Percentiles rank a stretch among this genome's conserved stretches.
Evolutionary conservation across 1,284 basidiomycete genomes (phyloP).

Genomic region (Sphagnurus paluster): DNA sequence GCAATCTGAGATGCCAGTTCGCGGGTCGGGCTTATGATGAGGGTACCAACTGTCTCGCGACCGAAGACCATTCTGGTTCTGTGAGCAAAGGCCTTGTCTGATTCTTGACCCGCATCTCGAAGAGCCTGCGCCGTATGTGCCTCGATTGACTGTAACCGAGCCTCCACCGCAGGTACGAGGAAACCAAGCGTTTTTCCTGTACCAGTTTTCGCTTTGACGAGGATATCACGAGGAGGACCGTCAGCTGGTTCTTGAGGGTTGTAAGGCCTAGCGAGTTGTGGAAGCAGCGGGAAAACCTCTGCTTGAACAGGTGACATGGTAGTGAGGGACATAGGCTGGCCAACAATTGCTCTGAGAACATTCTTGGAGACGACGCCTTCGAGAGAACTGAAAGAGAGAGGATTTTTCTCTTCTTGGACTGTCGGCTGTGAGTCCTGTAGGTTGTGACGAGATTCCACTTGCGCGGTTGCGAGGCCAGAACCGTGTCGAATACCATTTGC

Average conservation of each 20-base stretch:
- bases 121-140: conserved; percentile 39
- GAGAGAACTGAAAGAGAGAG: conserved; percentile 32
- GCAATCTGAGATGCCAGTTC: conserved; percentile 96
- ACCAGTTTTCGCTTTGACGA: conserved; percentile 90
- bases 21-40: conserved; percentile 92
- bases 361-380: conserved; percentile 29
- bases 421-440: not conserved
- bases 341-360: conserved; percentile 66
- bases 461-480: conserved; percentile 17
- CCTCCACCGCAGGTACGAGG: conserved; percentile 86
- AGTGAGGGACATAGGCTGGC: conserved; percentile 69
- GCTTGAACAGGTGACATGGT: conserved; percentile 88
- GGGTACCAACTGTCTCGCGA: conserved; percentile 61
- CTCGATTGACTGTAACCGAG: conserved; percentile 57
- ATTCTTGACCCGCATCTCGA: conserved; percentile 37
- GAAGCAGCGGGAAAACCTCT: conserved; percentile 72
- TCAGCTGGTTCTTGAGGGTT: conserved; percentile 29
- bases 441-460: not conserved
- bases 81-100: conserved; percentile 31
- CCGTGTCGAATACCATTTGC: conserved; percentile 13
- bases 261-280: conserved; percentile 54
- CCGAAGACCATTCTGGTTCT: conserved; percentile 39
- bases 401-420: conserved; percentile 11
- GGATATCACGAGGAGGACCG: conserved; percentile 49
- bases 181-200: conserved; percentile 94